A percentile compares a stretch with the other conserved stretches of the same genome.
Evolutionary conservation across 1,284 basidiomycete genomes (phyloP).

Genomic region (Ustilago hordei): DNA sequence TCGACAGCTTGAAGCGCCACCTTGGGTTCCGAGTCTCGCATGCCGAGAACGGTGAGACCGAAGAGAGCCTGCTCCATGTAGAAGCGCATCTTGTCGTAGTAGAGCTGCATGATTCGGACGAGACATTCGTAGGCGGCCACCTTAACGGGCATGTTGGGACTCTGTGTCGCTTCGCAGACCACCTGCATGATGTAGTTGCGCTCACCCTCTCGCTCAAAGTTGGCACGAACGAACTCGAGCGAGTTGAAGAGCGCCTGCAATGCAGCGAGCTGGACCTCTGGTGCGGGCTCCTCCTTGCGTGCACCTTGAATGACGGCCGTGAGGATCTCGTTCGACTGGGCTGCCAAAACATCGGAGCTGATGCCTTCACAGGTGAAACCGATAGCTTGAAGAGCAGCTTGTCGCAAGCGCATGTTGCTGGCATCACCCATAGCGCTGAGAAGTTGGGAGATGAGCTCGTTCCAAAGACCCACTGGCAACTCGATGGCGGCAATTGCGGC

Average conservation of each 20-base stretch:
- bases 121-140: conserved; percentile 83
- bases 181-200: conserved; percentile 99
- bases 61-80: conserved; percentile 99
- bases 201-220: conserved; percentile 89
- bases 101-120: conserved; percentile 95
- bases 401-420: conserved; percentile 81
- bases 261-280: conserved; percentile 94
- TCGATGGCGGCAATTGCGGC: conserved; percentile 94
- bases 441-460: conserved; percentile 87
- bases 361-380: conserved; percentile 97
- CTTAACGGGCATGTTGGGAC: conserved; percentile 78
- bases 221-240: conserved; percentile 95
- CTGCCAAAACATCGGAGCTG: conserved; percentile 78
- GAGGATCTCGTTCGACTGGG: conserved; percentile 95
- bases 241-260: conserved; percentile 94
- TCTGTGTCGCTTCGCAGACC: conserved; percentile 97
- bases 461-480: conserved; percentile 87
- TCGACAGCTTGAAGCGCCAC: conserved; percentile 97
- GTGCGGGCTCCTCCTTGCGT: conserved; percentile 87
- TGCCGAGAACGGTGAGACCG: conserved; percentile 96
- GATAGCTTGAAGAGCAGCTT: conserved; percentile 92
- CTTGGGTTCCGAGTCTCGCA: conserved; percentile 90
- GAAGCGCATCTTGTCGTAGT: conserved; percentile 99
- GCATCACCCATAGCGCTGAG: conserved; percentile 86
- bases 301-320: conserved; percentile 99